Evolutionary conservation across 2,329 filamentous ascomycete genomes (phyloP), one percentile per base, ranked within the genome.

Genomic region (Trichoderma atrobrunneum): DNA sequence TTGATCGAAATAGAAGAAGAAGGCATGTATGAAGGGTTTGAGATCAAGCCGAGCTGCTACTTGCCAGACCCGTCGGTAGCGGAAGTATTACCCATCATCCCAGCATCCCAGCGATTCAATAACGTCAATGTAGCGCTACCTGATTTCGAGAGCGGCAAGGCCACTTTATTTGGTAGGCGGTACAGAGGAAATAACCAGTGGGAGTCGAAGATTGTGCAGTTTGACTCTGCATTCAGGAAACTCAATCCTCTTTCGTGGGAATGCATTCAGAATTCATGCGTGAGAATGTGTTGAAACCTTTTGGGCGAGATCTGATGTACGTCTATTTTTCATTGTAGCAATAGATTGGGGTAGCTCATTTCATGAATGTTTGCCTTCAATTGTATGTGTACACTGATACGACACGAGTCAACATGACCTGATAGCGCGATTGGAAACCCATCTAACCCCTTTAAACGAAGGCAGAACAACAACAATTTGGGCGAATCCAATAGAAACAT

Each of bases 1-100:
- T 65, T 77, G 11, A 72, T 77, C 21, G 65, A 26, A 5, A 21
- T 72, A 18, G 72, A 73, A 56, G 72, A 73, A 32, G 62, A 63
- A 5, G 54, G 30, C 6, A 48, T 71, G 7, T 72, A 64, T 32
- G 30, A 72, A 7, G 66, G 67, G 14, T 10, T 64, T 16, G 28
- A 72, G 4, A 57, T 72, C 5, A n/a, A 16, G 28, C 66, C 71
- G 36, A 48, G 51, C 24, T 59, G 14, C n/a, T 61, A 59, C 36
- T n/a, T 70, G 32, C 60, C 60, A 34, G 48, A 64, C n/a, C 11
- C 66, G 21, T 21, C 57, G 11, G 21, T 30, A 12, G 60, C 30
- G 30, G 60, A 36, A 16, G 32, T 51, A 14, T 28, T 72, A 16
- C 71, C 71, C 1, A 32, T 30, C 34, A n/a, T 72, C 7, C 71